phyloP scores from a whole-genome alignment of 768 basidiomycete genomes.

The Podaxis pistillaris region DNA sequence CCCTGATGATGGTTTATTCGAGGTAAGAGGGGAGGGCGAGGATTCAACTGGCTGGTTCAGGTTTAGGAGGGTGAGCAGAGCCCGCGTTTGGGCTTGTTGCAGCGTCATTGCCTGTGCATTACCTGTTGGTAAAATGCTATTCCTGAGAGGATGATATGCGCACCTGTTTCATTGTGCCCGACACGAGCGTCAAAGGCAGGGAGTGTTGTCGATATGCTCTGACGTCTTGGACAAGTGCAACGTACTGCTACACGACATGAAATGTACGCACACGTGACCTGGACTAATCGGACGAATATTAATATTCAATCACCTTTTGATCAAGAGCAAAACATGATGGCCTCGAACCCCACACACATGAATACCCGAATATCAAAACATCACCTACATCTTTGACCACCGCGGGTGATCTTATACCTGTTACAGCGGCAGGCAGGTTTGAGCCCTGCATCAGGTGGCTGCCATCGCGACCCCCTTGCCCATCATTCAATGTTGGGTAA shows the following conservation, averaged over 20 bases:
- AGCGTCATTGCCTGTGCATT: constrained; percentile 52
- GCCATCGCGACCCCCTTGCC: constrained; percentile 5
- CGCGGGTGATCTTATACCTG: background rate
- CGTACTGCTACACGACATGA: constrained; percentile 3
- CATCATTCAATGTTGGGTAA: constrained; percentile 2
- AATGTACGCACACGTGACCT: constrained; percentile 7
- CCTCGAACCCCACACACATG: background rate
- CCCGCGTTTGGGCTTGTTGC: constrained; percentile 85
- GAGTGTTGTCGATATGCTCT: background rate
- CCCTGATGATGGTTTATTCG: constrained; percentile 38
- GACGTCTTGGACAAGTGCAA: constrained; percentile 2
- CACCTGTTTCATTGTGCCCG: constrained; percentile 35
- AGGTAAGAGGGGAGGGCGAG: constrained; percentile 28
- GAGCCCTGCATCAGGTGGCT: constrained; percentile 1
- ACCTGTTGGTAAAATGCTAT: background rate
- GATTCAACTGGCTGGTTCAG: constrained; percentile 65
- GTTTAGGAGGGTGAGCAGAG: constrained; percentile 83
- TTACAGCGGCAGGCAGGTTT: constrained; percentile 1
- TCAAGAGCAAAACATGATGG: too few species aligned
- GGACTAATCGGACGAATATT: background rate
- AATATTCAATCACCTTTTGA: too few species aligned
- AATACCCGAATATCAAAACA: background rate
- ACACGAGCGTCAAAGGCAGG: constrained; percentile 23
- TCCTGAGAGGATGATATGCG: constrained; percentile 1
- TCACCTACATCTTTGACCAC: background rate